Evolutionary conservation across 2,329 filamentous ascomycete species (phyloP).

Genomic region (Pyrenochaeta sp.): DNA sequence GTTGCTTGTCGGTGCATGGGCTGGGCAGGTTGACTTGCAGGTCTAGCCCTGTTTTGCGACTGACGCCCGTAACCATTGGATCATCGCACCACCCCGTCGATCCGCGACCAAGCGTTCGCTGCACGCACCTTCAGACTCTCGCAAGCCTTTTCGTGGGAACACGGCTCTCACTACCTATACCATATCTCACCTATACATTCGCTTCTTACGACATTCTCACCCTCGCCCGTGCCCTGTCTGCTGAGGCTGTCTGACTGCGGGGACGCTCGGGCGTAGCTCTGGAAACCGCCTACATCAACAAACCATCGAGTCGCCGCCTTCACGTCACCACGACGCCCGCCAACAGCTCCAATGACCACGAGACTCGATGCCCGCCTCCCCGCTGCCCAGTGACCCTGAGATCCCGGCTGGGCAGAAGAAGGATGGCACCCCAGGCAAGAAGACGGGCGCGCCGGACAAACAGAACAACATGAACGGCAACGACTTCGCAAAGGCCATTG

Average conservation of each 20-base stretch:
- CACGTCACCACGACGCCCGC: conserved; percentile 15
- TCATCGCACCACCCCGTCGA: conserved; percentile 14
- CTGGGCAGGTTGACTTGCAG: conserved; percentile 3
- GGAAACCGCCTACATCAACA: conserved; percentile 1
- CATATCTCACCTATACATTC: conserved; percentile 16
- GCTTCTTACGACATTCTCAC: conserved; percentile 3
- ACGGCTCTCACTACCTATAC: conserved; percentile 5
- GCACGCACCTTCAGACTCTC: conserved; percentile 8
- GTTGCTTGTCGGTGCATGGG: conserved; percentile 7
- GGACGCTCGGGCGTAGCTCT: neutral
- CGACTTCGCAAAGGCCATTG: conserved; percentile 52
- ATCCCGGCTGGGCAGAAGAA: conserved; percentile 27
- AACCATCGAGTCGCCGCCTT: conserved; percentile 10
- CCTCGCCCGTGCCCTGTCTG: conserved; percentile 3
- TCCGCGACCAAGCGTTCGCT: conserved; percentile 5
- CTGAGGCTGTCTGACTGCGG: conserved; percentile 10
- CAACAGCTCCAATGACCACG: conserved; percentile 29
- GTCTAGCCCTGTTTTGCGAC: conserved; percentile 6
- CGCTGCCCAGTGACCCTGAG: conserved; percentile 32
- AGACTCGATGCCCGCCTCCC: conserved; percentile 36
- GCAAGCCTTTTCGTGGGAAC: conserved; percentile 5
- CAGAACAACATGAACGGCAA: conserved; percentile 44
- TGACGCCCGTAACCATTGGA: conserved; percentile 10
- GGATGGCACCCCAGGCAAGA: conserved; percentile 42
- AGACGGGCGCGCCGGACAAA: conserved; percentile 36